A percentile compares a stretch with the other conserved stretches of the same genome.
Evolutionary conservation across 164 flowering plant genomes (phyloP).

Genomic region (Kalanchoe fedtschenkoi): DNA sequence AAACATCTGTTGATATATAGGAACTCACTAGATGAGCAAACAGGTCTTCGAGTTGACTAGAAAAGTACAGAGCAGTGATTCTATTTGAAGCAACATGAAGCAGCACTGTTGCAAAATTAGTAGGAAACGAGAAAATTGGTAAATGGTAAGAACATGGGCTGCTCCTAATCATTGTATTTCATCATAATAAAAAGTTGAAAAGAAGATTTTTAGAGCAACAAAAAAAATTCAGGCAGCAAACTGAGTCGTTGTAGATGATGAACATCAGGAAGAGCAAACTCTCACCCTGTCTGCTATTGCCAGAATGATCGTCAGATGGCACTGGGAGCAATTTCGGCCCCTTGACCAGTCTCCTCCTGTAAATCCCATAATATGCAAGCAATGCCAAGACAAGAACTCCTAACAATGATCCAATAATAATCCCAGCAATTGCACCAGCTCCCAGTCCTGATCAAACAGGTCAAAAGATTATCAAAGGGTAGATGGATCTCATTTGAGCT

Average conservation of each 20-base stretch:
- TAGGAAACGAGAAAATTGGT: background rate
- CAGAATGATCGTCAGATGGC: conserved; percentile 13
- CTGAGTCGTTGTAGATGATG: background rate
- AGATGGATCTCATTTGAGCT: conserved; percentile 4
- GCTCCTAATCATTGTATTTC: background rate
- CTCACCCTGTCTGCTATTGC: conserved; percentile 19
- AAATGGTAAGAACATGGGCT: background rate
- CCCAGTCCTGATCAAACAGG: conserved; percentile 27
- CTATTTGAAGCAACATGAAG: background rate
- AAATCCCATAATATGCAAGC: conserved; percentile 14
- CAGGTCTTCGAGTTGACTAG: background rate
- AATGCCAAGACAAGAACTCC: conserved; percentile 20
- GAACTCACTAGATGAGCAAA: background rate
- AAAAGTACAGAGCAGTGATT: background rate
- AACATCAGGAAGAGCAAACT: background rate
- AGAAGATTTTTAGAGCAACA: background rate
- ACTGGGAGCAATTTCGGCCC: conserved; percentile 16
- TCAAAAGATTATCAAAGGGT: conserved; percentile 9
- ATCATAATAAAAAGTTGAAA: background rate
- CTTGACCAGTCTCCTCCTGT: conserved; percentile 16
- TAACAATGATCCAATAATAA: conserved; percentile 26
- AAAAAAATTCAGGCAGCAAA: background rate
- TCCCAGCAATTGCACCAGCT: conserved; percentile 34
- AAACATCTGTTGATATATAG: background rate
- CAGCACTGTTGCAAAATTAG: background rate